Evolutionary conservation across 2,329 filamentous ascomycete genomes (phyloP).

Genomic region (Pseudogymnoascus pannorum): DNA sequence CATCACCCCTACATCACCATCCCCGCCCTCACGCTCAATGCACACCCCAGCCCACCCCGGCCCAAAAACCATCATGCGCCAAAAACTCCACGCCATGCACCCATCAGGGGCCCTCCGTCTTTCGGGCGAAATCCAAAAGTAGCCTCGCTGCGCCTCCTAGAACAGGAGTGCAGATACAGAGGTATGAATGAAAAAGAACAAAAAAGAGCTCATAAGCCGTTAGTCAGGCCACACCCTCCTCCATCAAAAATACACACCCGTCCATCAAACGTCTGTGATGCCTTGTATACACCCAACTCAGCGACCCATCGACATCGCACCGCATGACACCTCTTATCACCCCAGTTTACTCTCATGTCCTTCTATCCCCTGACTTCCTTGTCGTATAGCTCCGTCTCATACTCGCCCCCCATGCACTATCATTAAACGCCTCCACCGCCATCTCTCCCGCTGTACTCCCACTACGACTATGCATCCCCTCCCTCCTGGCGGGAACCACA

Average conservation of each 20-base stretch:
- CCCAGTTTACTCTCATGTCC: neutral
- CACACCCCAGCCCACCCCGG: neutral
- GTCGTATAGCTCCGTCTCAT: constrained; percentile 80
- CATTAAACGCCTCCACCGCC: constrained; percentile 77
- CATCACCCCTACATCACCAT: neutral
- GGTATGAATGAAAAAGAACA: neutral
- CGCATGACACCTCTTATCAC: neutral
- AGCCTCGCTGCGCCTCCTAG: neutral
- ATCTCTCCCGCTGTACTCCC: constrained; percentile 67
- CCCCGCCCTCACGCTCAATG: neutral
- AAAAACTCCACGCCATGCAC: constrained; percentile 8
- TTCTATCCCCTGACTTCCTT: constrained; percentile 34
- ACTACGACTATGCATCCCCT: constrained; percentile 44
- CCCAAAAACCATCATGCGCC: neutral
- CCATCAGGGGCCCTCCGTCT: neutral
- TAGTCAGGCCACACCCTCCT: neutral
- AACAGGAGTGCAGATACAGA: neutral
- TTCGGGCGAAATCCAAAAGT: neutral
- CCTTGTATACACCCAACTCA: neutral
- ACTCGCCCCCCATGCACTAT: constrained; percentile 89
- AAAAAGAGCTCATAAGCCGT: neutral
- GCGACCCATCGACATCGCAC: neutral
- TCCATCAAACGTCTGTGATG: constrained; percentile 1
- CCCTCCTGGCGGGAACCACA: constrained; percentile 19
- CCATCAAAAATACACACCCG: neutral